Evolutionary conservation across 2,329 filamentous ascomycete genomes (phyloP), one percentile per base, ranked within the genome.

Genomic region (Stagonosporopsis tanaceti): DNA sequence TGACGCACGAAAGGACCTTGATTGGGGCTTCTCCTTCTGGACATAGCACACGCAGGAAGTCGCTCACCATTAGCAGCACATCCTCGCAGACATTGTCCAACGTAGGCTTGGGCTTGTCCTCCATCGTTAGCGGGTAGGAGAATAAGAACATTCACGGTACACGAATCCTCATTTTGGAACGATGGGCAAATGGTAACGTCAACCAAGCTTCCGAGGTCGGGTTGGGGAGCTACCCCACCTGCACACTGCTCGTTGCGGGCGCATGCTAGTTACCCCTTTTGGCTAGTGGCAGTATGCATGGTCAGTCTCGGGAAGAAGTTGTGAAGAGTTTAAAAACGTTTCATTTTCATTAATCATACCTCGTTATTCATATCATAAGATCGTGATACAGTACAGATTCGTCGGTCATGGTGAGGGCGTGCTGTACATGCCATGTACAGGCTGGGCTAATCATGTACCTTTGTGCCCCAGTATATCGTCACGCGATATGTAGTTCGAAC

Each of bases 41-140:
- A 11, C 25, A 22, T 5, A 30, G 42, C 30, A 50, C 22, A 12
- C 41, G 9, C 27, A 68, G 53, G 17, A 53, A 35, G 15, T 61
- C 55, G 46, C 57, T 60, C 40, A 68, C 65, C 22, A 61, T 30
- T 1, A 64, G 56, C 6, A 66, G 35, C 37, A 63, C 57, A 38
- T 66, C 63, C 47, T 66, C 62, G 53, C 59, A 63, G 7, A 67
- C 50, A 30, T 59, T 52, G 34, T 47, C 6, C 17, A 65, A 56
- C 3, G 57, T 52, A 34, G 34, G 74, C 22, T 15, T 42, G n/a
- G 22, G 12, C 17, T 37, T 44, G 24, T 27, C 3, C 9, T 52
- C 39, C 57, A 55, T 52, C 20, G 8, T 47, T 20, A 8, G 8
- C 8, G 17, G 22, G 17, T 11, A 17, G 5, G 9, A 27, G 11